Evolutionary conservation across 345 rosid genomes (phyloP).

Genomic region (Rhodamnia rubescens): DNA sequence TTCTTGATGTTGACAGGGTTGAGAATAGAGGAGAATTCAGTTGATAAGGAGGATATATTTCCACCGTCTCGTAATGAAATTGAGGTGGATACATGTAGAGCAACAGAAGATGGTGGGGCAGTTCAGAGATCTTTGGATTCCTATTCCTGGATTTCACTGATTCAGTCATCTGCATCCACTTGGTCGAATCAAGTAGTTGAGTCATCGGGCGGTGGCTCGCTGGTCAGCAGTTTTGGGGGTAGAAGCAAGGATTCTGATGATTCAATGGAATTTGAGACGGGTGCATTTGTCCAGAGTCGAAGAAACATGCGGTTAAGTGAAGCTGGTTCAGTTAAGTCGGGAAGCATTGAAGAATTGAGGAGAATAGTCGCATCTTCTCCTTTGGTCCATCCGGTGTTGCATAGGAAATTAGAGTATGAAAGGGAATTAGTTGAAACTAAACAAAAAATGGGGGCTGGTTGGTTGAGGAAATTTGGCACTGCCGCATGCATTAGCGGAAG

Average conservation of each 20-base stretch:
- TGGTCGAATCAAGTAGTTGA: constrained; percentile 15
- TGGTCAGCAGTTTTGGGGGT: constrained; percentile 3
- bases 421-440: constrained; percentile 4
- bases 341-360: constrained; percentile 38
- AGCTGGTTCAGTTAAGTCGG: constrained; percentile 23
- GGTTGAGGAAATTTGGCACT: constrained; percentile 46
- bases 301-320: constrained; percentile 16
- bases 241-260: constrained; percentile 25
- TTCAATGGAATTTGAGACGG: constrained; percentile 19
- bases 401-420: constrained; percentile 6
- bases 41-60: constrained; percentile 7
- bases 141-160: constrained; percentile 7
- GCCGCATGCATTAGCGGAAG: constrained; percentile 19
- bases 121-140: constrained; percentile 16
- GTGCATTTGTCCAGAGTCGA: constrained; percentile 16
- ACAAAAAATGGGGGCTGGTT: constrained; percentile 24
- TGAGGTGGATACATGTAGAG: constrained; percentile 11
- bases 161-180: constrained; percentile 16
- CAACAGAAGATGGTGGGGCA: constrained; percentile 20
- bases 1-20: constrained; percentile 25
- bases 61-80: constrained; percentile 1
- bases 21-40: constrained; percentile 11
- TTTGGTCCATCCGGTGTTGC: constrained; percentile 5
- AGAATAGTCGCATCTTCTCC: constrained; percentile 19
- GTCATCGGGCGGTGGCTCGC: constrained; percentile 6